phyloP scores from a whole-genome alignment of 176 grass and related monocot genomes.

The Thalia dealbata region DNA sequence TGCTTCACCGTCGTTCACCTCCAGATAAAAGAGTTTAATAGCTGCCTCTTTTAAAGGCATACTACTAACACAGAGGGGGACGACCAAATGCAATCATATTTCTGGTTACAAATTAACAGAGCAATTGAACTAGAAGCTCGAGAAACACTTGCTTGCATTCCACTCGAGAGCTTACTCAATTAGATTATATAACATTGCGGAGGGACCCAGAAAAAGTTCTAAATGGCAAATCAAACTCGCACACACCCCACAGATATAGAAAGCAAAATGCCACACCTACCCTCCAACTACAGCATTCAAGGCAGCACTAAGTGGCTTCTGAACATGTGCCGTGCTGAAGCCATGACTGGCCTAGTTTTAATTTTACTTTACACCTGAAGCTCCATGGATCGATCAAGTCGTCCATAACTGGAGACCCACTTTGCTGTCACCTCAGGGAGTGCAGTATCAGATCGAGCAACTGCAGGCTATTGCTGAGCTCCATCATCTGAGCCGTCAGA shows the following conservation, averaged over 20 bases:
- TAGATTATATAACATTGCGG: background rate
- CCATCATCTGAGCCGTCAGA: constrained; percentile 58
- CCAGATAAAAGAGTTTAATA: too few species aligned
- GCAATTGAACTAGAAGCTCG: too few species aligned
- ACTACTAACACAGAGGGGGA: too few species aligned
- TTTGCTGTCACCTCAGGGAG: constrained; percentile 31
- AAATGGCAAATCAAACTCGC: background rate
- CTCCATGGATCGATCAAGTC: background rate
- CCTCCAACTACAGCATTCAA: too few species aligned
- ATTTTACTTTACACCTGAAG: background rate
- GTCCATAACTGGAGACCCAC: background rate
- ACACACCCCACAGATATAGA: background rate
- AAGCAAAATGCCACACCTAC: background rate
- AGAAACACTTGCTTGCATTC: background rate
- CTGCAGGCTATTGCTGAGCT: constrained; percentile 44
- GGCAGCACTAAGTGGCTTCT: too few species aligned
- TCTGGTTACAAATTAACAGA: too few species aligned
- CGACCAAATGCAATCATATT: too few species aligned
- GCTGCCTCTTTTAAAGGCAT: too few species aligned
- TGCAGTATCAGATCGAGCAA: constrained; percentile 61
- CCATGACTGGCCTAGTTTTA: background rate
- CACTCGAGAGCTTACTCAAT: background rate
- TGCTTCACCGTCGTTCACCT: too few species aligned
- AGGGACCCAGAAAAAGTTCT: background rate
- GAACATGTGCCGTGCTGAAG: background rate